Conservation (phyloP, 371 early-diverging fungal genomes). For the Rhizomucor pusillus region DNA sequence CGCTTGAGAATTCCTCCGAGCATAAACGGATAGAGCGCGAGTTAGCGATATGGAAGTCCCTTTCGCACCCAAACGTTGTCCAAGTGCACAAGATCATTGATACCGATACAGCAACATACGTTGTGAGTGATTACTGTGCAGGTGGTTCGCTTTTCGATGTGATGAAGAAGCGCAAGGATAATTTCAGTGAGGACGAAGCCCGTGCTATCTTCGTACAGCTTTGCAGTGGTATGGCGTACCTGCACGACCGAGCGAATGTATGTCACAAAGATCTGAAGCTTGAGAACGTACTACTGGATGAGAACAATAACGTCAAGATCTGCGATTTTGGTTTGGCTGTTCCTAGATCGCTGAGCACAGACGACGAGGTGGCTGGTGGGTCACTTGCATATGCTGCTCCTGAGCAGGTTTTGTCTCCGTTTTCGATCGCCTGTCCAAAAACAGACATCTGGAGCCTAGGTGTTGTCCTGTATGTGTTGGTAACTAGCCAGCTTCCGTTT, state of each 20-base stretch:
- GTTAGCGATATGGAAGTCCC: slow-evolving; percentile 67
- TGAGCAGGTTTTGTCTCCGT: slow-evolving; percentile 42
- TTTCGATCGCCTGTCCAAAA: slow-evolving; percentile 35
- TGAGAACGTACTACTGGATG: slow-evolving; percentile 82
- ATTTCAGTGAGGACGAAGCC: slow-evolving; percentile 49
- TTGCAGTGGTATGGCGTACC: slow-evolving; percentile 68
- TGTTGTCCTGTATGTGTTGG: slow-evolving; percentile 73
- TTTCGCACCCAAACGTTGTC: slow-evolving; percentile 72
- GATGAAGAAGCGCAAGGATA: slow-evolving; percentile 1
- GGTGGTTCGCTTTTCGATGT: slow-evolving; percentile 54
- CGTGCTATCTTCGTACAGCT: slow-evolving; percentile 67
- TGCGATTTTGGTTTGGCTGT: slow-evolving; percentile 90
- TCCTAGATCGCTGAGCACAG: slow-evolving; percentile 4
- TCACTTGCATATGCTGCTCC: slow-evolving; percentile 79
- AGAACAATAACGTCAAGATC: slow-evolving; percentile 59
- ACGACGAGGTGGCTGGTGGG: slow-evolving; percentile 44
- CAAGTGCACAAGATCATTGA: slow-evolving; percentile 62
- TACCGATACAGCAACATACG: slow-evolving; percentile 58
- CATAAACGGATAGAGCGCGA: slow-evolving; percentile 47
- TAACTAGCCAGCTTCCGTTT: slow-evolving; percentile 75
- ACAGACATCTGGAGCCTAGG: slow-evolving; percentile 87
- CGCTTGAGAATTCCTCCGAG: slow-evolving; percentile 12
- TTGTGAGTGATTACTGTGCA: slow-evolving; percentile 67
- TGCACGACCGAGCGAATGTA: slow-evolving; percentile 73
- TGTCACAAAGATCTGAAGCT: slow-evolving; percentile 93